These are phyloP conservation scores for Aegilops speltoides DNA, from an alignment of 176 grass and related monocot species.

Conservation along the genomic window DNA sequence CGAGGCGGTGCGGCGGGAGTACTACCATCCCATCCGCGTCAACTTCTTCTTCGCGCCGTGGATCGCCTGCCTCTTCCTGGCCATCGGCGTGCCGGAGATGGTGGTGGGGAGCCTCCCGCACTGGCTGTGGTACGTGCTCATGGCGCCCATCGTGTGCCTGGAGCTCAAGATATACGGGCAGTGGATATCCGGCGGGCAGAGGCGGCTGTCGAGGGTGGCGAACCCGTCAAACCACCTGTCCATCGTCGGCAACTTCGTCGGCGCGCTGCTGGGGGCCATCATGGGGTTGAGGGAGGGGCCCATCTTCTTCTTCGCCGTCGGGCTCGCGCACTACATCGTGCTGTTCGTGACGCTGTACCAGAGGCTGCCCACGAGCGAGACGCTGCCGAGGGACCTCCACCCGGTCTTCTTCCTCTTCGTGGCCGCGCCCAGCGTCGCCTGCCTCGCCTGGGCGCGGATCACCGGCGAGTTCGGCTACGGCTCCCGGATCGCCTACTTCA, in stretches of 20 bases:
- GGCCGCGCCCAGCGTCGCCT: slow-evolving; percentile 78
- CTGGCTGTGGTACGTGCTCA: slow-evolving; percentile 79
- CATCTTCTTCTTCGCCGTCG: slow-evolving; percentile 87
- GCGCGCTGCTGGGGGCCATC: slow-evolving; percentile 76
- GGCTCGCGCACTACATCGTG: slow-evolving; percentile 84
- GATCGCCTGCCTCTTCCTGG: slow-evolving; percentile 89
- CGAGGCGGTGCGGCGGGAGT: slow-evolving; percentile 83
- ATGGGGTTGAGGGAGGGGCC: slow-evolving; percentile 82
- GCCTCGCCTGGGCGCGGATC: slow-evolving; percentile 82
- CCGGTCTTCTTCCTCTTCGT: slow-evolving; percentile 95
- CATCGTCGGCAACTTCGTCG: slow-evolving; percentile 90
- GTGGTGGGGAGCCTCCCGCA: slow-evolving; percentile 39
- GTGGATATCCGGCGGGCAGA: slow-evolving; percentile 91
- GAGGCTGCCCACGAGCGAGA: slow-evolving; percentile 92
- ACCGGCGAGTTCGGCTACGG: slow-evolving; percentile 70
- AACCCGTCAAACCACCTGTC: slow-evolving; percentile 94
- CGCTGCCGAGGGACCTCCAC: slow-evolving; percentile 83
- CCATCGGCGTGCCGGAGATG: slow-evolving; percentile 56
- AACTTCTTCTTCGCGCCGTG: slow-evolving; percentile 99
- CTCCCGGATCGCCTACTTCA: slow-evolving; percentile 69
- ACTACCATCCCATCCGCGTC: slow-evolving; percentile 85
- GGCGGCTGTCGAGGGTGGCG: slow-evolving; percentile 73
- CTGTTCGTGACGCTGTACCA: slow-evolving; percentile 97
- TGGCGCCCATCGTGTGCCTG: slow-evolving; percentile 75
- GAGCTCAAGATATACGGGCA: slow-evolving; percentile 99